Evolutionary conservation across 2,329 filamentous ascomycete genomes (phyloP), one percentile per base, ranked within the genome.

Genomic region (Verruconis gallopava): DNA sequence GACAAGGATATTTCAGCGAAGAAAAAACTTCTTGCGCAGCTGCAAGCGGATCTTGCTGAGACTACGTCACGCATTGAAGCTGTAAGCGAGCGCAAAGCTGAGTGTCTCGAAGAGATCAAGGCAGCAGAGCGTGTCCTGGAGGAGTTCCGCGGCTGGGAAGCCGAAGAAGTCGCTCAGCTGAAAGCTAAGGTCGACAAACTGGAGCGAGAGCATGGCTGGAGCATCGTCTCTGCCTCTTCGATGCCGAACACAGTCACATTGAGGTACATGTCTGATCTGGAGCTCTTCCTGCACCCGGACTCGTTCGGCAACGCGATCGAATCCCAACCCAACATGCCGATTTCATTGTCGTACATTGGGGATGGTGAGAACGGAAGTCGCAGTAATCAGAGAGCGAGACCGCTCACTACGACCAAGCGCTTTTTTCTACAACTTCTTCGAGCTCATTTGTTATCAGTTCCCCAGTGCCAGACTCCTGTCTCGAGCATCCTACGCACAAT

Each of bases 141-240:
- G 57, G 83, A 93, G 53, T 93, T 82, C 56, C 77, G 88, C 41
- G 88, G 89, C 30, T 95, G 88, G 80, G 89, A 80, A 44, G 75
- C 79, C 40, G 78, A 72, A 20, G 91, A 96, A 61, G 84, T 96
- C 48, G 73, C 73, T 48, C 66, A 68, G 30, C 67, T 93, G n/a
- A 86, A 88, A 71, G 73, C 64, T 36, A 76, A 73, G 47, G 78
- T 83, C 33, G 70, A 77, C 32, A 63, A 64, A 0, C 65, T 89
- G 17, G 81, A 88, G 56, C 69, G 70, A 45, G 60, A 72, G 42
- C 67, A 79, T 52, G 79, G 80, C 42, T 91, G 84, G 84, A 70
- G 73, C 20, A 77, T 89, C 47, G 77, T 72, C 2, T 64, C 67
- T 3, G 75, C 79, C 14, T 71, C 79, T 17, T 65, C 71, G 1